These are phyloP conservation scores for Colletotrichum shisoi DNA, from an alignment of 2,329 filamentous ascomycete genomes.

Conservation along the genomic window DNA sequence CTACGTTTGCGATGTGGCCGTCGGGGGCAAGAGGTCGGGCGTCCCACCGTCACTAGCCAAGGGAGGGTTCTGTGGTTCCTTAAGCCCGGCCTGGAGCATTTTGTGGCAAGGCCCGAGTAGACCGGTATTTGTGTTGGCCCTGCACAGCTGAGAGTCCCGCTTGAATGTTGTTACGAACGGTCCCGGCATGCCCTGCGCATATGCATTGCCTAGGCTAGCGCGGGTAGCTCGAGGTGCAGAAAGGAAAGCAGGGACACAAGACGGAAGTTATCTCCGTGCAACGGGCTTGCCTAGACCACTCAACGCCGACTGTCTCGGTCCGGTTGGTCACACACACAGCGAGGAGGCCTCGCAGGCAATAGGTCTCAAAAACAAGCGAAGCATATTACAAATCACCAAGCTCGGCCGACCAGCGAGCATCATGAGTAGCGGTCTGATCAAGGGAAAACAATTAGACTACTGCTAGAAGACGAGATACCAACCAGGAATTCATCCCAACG, in stretches of 20 bases:
- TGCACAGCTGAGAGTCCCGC: neutral
- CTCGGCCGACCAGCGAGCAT: neutral
- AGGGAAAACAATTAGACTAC: neutral
- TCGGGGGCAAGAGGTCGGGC: neutral
- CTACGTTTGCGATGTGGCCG: neutral
- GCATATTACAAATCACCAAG: neutral
- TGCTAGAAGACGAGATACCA: neutral
- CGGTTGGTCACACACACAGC: neutral
- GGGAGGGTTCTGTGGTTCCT: neutral
- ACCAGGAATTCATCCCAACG: slow-evolving; percentile 9
- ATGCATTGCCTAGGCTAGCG: neutral
- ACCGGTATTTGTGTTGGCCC: neutral
- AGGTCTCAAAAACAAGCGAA: neutral
- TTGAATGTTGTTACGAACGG: slow-evolving; percentile 5
- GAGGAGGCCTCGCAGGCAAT: neutral
- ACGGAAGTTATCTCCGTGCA: neutral
- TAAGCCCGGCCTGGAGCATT: neutral
- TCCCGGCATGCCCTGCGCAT: neutral
- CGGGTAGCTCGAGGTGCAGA: slow-evolving; percentile 1
- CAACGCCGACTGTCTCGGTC: neutral
- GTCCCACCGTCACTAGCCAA: neutral
- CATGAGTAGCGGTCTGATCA: neutral
- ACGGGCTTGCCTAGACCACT: neutral
- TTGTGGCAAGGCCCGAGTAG: neutral
- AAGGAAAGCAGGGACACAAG: too few relatives aligned